Percentiles rank a stretch among this genome's conserved stretches.
Conservation (phyloP, 495 filamentous ascomycete genomes). For the Aspergillus ostianus region DNA sequence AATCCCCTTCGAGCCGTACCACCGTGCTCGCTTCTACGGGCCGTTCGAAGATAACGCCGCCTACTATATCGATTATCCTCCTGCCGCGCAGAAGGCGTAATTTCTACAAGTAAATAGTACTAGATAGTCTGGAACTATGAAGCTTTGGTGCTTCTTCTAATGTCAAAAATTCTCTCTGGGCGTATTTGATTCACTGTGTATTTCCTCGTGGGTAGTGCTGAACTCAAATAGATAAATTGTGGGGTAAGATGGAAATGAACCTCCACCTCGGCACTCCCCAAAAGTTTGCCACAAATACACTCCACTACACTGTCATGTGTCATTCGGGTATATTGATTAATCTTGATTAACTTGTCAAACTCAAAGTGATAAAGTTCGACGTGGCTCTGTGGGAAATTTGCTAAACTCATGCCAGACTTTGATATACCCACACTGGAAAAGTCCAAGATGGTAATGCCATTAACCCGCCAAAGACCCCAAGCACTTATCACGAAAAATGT, state of each 20-base stretch:
- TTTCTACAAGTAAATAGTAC: neutral
- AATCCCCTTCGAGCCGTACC: slow-evolving; percentile 17
- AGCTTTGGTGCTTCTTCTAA: neutral
- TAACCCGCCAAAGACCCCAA: too few species aligned
- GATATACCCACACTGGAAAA: too few species aligned
- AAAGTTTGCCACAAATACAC: neutral
- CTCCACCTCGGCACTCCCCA: neutral
- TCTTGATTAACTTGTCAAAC: neutral
- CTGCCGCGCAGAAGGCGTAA: slow-evolving; percentile 7
- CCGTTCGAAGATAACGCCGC: slow-evolving; percentile 36
- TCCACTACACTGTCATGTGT: neutral
- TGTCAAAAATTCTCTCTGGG: neutral
- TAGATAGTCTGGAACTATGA: neutral
- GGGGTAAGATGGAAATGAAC: neutral
- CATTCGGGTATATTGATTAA: neutral
- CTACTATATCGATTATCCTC: slow-evolving; percentile 33
- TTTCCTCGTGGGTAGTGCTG: neutral
- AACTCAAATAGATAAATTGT: neutral
- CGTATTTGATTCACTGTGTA: neutral
- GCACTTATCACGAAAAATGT: neutral
- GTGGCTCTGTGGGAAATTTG: too few species aligned
- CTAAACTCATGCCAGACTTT: too few species aligned
- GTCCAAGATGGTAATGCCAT: too few species aligned
- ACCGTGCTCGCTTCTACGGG: slow-evolving; percentile 25
- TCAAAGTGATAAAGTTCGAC: neutral